A percentile compares a stretch with the other conserved stretches of the same genome.
These are phyloP conservation scores for Raffaelea albimanens DNA, from an alignment of 2,329 filamentous ascomycete genomes.

Conservation along the genomic window DNA sequence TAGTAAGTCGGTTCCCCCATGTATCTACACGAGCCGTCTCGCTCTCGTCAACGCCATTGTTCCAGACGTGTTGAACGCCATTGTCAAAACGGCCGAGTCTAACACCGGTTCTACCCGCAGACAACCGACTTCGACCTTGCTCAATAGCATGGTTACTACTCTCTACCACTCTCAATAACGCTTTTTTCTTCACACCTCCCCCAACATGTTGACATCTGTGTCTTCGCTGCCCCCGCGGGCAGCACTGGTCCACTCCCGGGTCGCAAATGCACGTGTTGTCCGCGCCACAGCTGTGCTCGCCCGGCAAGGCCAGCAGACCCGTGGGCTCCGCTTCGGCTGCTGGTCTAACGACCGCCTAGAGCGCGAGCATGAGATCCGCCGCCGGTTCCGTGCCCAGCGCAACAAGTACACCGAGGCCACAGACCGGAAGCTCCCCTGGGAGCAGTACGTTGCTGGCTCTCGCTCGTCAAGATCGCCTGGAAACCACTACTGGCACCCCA, in stretches of 20 bases:
- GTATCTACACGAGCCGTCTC: neutral
- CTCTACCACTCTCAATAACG: neutral
- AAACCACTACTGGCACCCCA: constrained; percentile 28
- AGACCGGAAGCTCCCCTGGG: constrained; percentile 35
- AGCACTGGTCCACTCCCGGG: constrained; percentile 4
- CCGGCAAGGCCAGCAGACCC: constrained; percentile 23
- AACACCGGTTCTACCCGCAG: no score
- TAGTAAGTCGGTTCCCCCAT: neutral
- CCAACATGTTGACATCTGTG: constrained; percentile 12
- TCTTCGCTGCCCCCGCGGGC: constrained; percentile 8
- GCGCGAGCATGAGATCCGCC: constrained; percentile 31
- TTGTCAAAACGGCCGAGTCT: no score
- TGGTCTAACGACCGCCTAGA: constrained; percentile 36
- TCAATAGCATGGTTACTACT: neutral
- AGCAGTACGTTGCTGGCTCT: constrained; percentile 27
- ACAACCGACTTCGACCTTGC: no score
- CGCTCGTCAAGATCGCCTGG: constrained; percentile 30
- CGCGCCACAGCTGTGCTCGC: constrained; percentile 11
- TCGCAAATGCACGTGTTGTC: constrained; percentile 5
- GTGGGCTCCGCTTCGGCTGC: constrained; percentile 38
- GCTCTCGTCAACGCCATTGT: no score
- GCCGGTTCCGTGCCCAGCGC: constrained; percentile 31
- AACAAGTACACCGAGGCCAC: constrained; percentile 37
- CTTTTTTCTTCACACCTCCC: neutral
- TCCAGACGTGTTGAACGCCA: no score